A percentile compares a stretch with the other conserved stretches of the same genome.
Evolutionary conservation across 495 filamentous ascomycete genomes (phyloP).

Genomic region (Lentithecium fluviatile): DNA sequence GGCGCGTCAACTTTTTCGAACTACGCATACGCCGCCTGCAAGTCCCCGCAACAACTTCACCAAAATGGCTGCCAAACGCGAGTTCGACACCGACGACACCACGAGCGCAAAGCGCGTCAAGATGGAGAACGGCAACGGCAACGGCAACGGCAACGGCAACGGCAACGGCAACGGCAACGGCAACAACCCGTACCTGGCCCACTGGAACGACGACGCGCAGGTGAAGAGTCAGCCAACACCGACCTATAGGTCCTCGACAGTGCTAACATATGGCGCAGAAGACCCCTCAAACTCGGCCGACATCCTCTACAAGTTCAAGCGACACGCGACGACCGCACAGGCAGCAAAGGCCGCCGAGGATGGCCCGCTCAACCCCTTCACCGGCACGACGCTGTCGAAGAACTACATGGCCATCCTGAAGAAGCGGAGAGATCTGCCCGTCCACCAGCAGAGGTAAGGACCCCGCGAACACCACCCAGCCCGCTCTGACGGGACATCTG

Average conservation of each 20-base stretch:
- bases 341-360: conserved; percentile 74
- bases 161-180: conserved; percentile 56
- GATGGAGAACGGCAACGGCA: conserved; percentile 53
- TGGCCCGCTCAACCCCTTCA: conserved; percentile 84
- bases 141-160: conserved; percentile 52
- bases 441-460: conserved; percentile 77
- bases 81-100: conserved; percentile 42
- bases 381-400: conserved; percentile 65
- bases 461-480: not conserved
- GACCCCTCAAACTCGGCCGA: conserved; percentile 40
- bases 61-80: conserved; percentile 44
- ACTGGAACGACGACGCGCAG: conserved; percentile 67
- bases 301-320: conserved; percentile 63
- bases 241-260: not conserved
- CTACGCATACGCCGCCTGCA: not conserved
- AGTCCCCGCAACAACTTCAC: not conserved
- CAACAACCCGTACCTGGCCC: conserved; percentile 86
- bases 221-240: conserved; percentile 25
- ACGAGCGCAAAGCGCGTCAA: conserved; percentile 49
- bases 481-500: conserved; percentile 1
- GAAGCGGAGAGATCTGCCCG: conserved; percentile 79
- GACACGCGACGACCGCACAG: conserved; percentile 77
- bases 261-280: conserved; percentile 37
- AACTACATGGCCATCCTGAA: conserved; percentile 88
- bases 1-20: conserved; percentile 6